Evolutionary conservation across 306 rosid genomes (phyloP).

Genomic region (Glycine soja): DNA sequence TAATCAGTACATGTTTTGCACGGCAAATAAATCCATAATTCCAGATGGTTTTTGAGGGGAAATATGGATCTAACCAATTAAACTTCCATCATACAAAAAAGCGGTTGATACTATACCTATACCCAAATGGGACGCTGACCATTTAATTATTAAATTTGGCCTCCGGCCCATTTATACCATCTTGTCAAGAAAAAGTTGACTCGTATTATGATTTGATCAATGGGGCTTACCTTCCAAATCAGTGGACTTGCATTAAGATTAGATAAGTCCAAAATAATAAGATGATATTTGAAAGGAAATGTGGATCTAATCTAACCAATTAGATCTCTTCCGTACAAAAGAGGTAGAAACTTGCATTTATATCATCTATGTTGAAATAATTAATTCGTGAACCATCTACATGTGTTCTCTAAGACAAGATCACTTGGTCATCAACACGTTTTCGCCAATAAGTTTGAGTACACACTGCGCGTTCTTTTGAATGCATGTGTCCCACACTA

Average conservation of each 20-base stretch:
- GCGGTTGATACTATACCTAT: neutral
- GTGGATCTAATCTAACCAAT: neutral
- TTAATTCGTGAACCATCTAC: constrained; percentile 21
- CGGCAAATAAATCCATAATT: neutral
- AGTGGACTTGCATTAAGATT: neutral
- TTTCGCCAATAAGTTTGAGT: constrained; percentile 34
- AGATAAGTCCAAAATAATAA: neutral
- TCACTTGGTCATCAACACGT: constrained; percentile 19
- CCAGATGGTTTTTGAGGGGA: constrained; percentile 10
- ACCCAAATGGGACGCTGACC: neutral
- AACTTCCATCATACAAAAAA: constrained; percentile 5
- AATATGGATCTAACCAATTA: constrained; percentile 18
- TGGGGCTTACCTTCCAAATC: constrained; percentile 7
- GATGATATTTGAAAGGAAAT: constrained; percentile 14
- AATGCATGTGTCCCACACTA: constrained; percentile 27
- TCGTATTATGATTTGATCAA: neutral
- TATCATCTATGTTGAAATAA: neutral
- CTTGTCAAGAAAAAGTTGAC: neutral
- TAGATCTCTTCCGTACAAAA: constrained; percentile 5
- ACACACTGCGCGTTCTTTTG: constrained; percentile 49
- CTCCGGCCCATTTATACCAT: constrained; percentile 12
- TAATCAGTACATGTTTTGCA: constrained; percentile 7
- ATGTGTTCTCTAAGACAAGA: constrained; percentile 17
- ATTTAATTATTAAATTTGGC: neutral
- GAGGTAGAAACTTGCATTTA: constrained; percentile 9